Evolutionary conservation across 306 rosid genomes (phyloP).

Genomic region (Vigna trinervia): DNA sequence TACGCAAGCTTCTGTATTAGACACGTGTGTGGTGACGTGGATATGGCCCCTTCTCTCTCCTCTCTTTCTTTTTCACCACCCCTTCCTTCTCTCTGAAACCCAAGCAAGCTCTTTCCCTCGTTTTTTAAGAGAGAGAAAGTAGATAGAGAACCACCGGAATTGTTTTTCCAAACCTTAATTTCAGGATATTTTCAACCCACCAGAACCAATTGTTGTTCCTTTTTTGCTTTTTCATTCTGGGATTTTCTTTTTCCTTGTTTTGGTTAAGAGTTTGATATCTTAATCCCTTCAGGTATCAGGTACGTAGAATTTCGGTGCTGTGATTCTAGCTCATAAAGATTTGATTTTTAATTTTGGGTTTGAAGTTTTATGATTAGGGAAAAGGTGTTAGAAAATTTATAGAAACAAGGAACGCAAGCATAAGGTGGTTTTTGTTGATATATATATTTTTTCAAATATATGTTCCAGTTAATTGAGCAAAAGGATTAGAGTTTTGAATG

Average conservation of each 20-base stretch:
- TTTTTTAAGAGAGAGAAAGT: constrained; percentile 60
- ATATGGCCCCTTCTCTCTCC: constrained; percentile 49
- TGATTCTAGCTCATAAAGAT: constrained; percentile 24
- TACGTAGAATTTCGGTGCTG: constrained; percentile 51
- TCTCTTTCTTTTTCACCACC: constrained; percentile 43
- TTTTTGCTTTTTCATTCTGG: background rate
- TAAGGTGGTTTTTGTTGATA: background rate
- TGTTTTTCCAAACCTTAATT: constrained; percentile 24
- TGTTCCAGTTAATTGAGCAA: constrained; percentile 31
- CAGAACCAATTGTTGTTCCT: constrained; percentile 2
- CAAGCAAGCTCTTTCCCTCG: constrained; percentile 44
- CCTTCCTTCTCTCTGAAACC: constrained; percentile 38
- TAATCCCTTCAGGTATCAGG: constrained; percentile 39
- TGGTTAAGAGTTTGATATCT: constrained; percentile 27
- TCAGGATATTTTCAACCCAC: constrained; percentile 41
- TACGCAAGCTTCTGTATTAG: constrained; percentile 43
- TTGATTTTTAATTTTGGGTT: constrained; percentile 30
- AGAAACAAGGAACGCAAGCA: background rate
- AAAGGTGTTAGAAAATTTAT: background rate
- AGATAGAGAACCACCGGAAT: constrained; percentile 46
- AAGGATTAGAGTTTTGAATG: constrained; percentile 30
- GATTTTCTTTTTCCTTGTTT: background rate
- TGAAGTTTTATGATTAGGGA: constrained; percentile 21
- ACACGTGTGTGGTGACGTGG: constrained; percentile 99
- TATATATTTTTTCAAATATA: background rate